Conservation (phyloP, 1,284 basidiomycete genomes). For the Rhodotorula mucilaginosa region DNA sequence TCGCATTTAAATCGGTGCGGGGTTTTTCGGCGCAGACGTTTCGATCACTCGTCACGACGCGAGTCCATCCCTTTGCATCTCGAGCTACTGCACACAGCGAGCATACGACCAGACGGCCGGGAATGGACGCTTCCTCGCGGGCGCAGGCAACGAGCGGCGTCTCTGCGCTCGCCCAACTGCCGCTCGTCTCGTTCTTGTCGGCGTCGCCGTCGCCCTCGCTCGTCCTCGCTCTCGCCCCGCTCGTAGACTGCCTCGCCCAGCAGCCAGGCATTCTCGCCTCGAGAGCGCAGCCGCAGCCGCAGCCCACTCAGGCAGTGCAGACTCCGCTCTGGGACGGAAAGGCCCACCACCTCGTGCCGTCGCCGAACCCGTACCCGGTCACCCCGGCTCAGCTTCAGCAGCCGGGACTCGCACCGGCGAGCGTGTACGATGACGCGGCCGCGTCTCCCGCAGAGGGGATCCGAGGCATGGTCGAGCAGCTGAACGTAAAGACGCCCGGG, state of each 20-base stretch:
- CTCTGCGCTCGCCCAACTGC: slow-evolving; percentile 15
- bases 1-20: too few species aligned
- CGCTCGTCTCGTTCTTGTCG: slow-evolving; percentile 29
- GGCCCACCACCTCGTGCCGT: neutral
- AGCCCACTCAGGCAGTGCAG: neutral
- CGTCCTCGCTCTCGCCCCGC: slow-evolving; percentile 19
- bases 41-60: too few species aligned
- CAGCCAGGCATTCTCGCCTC: neutral
- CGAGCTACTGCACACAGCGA: too few species aligned
- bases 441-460: neutral
- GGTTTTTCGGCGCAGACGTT: too few species aligned
- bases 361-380: too few species aligned
- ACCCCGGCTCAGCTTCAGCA: neutral
- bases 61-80: too few species aligned
- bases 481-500: slow-evolving; percentile 24
- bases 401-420: neutral
- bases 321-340: slow-evolving; percentile 9
- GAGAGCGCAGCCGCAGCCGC: neutral
- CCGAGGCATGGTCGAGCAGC: slow-evolving; percentile 13
- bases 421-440: neutral
- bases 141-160: slow-evolving; percentile 1
- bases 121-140: neutral
- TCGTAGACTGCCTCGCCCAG: slow-evolving; percentile 10
- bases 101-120: too few species aligned
- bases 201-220: slow-evolving; percentile 12